Percentiles rank a stretch among this genome's conserved stretches.
These are phyloP conservation scores for Aegle marmelos DNA, from an alignment of 345 rosid genomes.

Conservation along the genomic window DNA sequence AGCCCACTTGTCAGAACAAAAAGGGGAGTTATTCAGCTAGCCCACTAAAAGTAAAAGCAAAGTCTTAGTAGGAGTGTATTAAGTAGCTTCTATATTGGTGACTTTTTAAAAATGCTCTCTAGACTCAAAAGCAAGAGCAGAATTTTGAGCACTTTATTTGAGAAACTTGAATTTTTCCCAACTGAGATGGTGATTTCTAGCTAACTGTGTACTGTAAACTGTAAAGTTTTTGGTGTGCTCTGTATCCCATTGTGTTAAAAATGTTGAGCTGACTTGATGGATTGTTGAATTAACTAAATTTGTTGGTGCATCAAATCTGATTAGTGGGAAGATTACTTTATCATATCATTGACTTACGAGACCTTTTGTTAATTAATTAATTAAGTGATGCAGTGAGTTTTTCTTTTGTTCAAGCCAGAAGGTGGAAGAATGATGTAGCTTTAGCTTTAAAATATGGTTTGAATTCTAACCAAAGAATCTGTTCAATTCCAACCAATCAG, in stretches of 20 bases:
- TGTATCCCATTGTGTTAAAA: constrained; percentile 9
- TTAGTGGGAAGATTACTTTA: background rate
- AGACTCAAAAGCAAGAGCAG: background rate
- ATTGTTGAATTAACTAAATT: background rate
- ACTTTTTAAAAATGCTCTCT: background rate
- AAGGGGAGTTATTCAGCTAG: background rate
- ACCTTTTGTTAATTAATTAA: background rate
- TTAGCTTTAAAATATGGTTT: constrained; percentile 11
- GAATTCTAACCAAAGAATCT: constrained; percentile 10
- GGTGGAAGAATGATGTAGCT: constrained; percentile 30
- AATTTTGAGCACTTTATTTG: background rate
- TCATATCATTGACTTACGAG: background rate
- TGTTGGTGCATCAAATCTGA: background rate
- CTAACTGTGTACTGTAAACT: no score
- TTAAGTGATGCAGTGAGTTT: background rate
- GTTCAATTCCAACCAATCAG: constrained; percentile 1
- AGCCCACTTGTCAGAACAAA: constrained; percentile 23
- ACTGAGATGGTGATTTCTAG: background rate
- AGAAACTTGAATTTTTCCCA: background rate
- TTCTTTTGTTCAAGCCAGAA: constrained; percentile 10
- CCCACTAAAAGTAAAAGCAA: constrained; percentile 22
- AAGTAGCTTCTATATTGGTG: constrained; percentile 4
- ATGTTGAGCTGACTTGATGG: background rate
- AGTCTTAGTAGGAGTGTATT: no score
- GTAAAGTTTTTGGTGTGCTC: constrained; percentile 11